phyloP scores from a whole-genome alignment of 495 filamentous ascomycete species.

The Amorphotheca resinae region DNA sequence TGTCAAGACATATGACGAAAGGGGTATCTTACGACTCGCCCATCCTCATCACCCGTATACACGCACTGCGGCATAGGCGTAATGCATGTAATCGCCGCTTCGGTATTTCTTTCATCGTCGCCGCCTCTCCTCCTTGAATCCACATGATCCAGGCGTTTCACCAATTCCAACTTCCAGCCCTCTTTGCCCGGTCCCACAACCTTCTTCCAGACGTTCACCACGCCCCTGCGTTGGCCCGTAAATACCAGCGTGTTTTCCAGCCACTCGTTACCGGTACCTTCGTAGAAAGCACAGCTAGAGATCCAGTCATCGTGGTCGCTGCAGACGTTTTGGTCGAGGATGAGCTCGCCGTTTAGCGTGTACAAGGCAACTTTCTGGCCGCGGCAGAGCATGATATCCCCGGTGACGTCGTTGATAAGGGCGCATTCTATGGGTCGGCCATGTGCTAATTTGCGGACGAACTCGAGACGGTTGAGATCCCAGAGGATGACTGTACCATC shows the following conservation, averaged over 20 bases:
- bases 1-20: not conserved
- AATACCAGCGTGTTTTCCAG: constrained; percentile 76
- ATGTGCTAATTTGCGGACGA: constrained; percentile 60
- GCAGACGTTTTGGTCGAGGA: constrained; percentile 71
- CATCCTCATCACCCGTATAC: constrained; percentile 88
- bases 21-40: constrained; percentile 48
- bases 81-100: constrained; percentile 77
- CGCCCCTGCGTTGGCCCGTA: constrained; percentile 72
- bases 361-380: constrained; percentile 64
- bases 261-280: constrained; percentile 86
- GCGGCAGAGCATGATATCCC: constrained; percentile 74
- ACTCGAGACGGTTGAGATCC: constrained; percentile 83
- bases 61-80: constrained; percentile 70
- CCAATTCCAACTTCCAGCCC: constrained; percentile 37
- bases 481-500: constrained; percentile 81
- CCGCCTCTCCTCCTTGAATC: constrained; percentile 30
- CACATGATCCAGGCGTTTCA: constrained; percentile 74
- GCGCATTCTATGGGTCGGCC: constrained; percentile 49
- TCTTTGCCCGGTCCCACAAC: constrained; percentile 27
- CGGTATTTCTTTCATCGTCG: constrained; percentile 51
- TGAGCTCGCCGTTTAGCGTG: constrained; percentile 72
- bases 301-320: constrained; percentile 60
- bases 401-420: constrained; percentile 77
- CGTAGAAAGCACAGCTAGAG: constrained; percentile 80
- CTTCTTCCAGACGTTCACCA: constrained; percentile 65